Evolutionary conservation across 352 stramenopile genomes (phyloP), one percentile per base, ranked within the genome.

Genomic region (Lagenidium sp.): DNA sequence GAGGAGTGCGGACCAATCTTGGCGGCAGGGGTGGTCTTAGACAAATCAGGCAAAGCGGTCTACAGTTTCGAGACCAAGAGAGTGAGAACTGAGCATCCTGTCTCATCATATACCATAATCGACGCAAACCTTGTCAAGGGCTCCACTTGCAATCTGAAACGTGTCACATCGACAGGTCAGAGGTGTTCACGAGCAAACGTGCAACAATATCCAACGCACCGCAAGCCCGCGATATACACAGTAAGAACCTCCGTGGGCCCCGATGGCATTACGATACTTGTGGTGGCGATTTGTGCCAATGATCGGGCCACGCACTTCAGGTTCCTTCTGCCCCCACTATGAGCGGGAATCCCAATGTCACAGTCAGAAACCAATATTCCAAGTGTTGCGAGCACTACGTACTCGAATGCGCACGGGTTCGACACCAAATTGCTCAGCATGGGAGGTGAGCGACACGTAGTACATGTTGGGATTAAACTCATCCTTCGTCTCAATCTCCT

Each of bases 221-320:
- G 97, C 96, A 12, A 99, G 60, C 11, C 95, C 96, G 21, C 95
- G 97, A 55, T 99, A 99, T 55, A 99, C 94, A 57, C 93, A 99
- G 68, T 99, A 99, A 19, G 84, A 97, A 15, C 97, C 97, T 16
- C 88, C 87, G 56, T 99, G 97, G 0, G 97, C 96, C 6, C 97
- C 97, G 53, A 99, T 99, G 38, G 96, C 95, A 63, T 99, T 99
- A 24, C 96, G 76, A 54, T 98, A 97, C 41, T 92, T 86, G 46
- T 96, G 83, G 63, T 98, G 92, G 46, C 93, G 82, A 44, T 97
- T 96, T 4, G 94, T 98, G 40, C 89, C 96, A 58, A 98, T 97
- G 54, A 98, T 78, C 11, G 94, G 94, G 30, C 89, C 94, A 23
- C 92, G 85, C 31, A 96, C 74, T 20, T 88, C 57, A 21, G 94